phyloP scores from a whole-genome alignment of 2,329 filamentous ascomycete genomes.

The Fusarium humuli region DNA sequence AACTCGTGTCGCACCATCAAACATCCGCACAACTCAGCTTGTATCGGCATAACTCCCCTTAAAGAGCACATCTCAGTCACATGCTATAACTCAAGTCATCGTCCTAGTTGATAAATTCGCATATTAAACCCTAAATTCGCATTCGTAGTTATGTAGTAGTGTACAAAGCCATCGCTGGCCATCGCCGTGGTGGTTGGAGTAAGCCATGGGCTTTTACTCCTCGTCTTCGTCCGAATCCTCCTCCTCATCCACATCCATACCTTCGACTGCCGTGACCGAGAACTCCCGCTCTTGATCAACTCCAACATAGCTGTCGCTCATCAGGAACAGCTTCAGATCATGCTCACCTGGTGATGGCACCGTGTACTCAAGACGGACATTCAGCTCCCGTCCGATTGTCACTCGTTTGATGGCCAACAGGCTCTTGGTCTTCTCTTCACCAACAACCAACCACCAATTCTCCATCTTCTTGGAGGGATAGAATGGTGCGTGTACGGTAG shows the following conservation, averaged over 20 bases:
- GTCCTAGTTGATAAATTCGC: slow-evolving; percentile 37
- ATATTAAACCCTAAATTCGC: slow-evolving; percentile 45
- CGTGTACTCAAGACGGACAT: slow-evolving; percentile 86
- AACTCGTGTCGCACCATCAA: slow-evolving; percentile 46
- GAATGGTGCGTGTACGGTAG: slow-evolving; percentile 93
- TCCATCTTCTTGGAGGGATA: slow-evolving; percentile 93
- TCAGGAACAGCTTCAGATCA: slow-evolving; percentile 89
- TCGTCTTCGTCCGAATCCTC: slow-evolving; percentile 73
- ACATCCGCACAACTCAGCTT: slow-evolving; percentile 49
- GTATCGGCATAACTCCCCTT: slow-evolving; percentile 46
- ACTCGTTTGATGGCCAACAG: slow-evolving; percentile 95
- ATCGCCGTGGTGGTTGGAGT: slow-evolving; percentile 30
- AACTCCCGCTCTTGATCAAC: slow-evolving; percentile 97
- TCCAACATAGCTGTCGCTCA: slow-evolving; percentile 97
- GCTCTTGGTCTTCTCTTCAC: slow-evolving; percentile 88
- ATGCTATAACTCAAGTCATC: slow-evolving; percentile 23
- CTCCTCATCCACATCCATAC: slow-evolving; percentile 93
- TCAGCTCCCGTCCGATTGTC: slow-evolving; percentile 82
- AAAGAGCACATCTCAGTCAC: slow-evolving; percentile 44
- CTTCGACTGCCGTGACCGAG: slow-evolving; percentile 85
- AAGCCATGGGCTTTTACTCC: slow-evolving; percentile 33
- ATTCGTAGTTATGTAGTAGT: slow-evolving; percentile 49
- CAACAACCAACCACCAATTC: slow-evolving; percentile 98
- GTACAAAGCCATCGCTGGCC: slow-evolving; percentile 47
- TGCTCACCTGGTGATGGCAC: slow-evolving; percentile 87